Percentiles rank a stretch among this genome's conserved stretches.
These are phyloP conservation scores for Acacia concinna DNA, from an alignment of 331 rosid genomes.

Conservation along the genomic window DNA sequence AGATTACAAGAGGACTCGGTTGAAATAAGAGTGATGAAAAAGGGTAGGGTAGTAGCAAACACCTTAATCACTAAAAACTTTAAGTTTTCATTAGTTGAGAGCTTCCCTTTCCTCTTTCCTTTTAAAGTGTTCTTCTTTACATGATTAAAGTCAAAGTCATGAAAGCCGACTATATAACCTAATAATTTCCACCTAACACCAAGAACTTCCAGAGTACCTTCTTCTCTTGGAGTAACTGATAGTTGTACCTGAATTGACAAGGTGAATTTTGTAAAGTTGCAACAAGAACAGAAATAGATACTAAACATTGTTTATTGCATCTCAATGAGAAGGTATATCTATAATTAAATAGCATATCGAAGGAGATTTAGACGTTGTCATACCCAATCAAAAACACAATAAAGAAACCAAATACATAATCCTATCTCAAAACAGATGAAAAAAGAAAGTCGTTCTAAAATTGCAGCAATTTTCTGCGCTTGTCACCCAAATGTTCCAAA, in stretches of 20 bases:
- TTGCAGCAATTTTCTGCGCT: neutral
- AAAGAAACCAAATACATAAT: neutral
- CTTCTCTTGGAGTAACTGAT: constrained; percentile 74
- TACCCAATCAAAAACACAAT: constrained; percentile 4
- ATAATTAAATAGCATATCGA: neutral
- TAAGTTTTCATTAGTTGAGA: constrained; percentile 52
- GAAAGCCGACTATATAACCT: constrained; percentile 72
- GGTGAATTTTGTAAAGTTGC: constrained; percentile 18
- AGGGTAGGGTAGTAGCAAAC: constrained; percentile 22
- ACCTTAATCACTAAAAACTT: constrained; percentile 91
- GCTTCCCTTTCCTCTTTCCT: constrained; percentile 56
- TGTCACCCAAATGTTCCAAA: neutral
- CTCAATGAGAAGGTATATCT: neutral
- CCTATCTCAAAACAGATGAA: neutral
- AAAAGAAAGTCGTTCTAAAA: neutral
- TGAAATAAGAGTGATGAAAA: constrained; percentile 17
- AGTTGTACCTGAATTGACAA: constrained; percentile 71
- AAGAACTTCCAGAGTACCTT: constrained; percentile 75
- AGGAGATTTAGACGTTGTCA: neutral
- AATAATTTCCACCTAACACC: constrained; percentile 93
- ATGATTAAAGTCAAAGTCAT: constrained; percentile 61
- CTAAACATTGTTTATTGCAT: neutral
- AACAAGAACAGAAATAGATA: neutral
- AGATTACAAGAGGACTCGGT: neutral
- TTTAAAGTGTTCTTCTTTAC: constrained; percentile 56